Conservation (phyloP, 805 yeast species). For the Pichia insulana region DNA sequence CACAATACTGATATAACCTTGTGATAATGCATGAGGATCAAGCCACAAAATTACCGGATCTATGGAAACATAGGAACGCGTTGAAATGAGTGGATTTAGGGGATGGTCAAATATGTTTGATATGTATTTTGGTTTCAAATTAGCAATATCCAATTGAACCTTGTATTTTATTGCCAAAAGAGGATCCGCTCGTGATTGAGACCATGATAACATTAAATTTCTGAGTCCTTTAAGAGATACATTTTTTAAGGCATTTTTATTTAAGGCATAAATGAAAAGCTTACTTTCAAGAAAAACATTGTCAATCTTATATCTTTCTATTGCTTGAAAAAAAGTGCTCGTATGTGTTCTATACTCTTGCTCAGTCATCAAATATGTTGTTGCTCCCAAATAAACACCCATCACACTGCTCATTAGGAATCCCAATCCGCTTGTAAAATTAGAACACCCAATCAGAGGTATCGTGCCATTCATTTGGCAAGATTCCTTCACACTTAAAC, state of each 20-base stretch:
- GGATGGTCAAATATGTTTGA: slow-evolving; percentile 71
- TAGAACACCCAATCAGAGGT: slow-evolving; percentile 78
- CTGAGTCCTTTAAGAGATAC: slow-evolving; percentile 32
- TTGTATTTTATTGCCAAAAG: slow-evolving; percentile 50
- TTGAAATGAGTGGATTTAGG: slow-evolving; percentile 74
- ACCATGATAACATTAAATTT: slow-evolving; percentile 75
- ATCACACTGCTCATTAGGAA: slow-evolving; percentile 76
- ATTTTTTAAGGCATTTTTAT: slow-evolving; percentile 14
- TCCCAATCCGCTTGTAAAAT: slow-evolving; percentile 80
- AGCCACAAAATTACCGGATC: slow-evolving; percentile 83
- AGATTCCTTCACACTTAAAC: slow-evolving; percentile 87
- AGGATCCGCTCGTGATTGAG: slow-evolving; percentile 60
- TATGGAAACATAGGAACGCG: slow-evolving; percentile 79
- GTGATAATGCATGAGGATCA: slow-evolving; percentile 83
- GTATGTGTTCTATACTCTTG: slow-evolving; percentile 73
- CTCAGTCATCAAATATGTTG: slow-evolving; percentile 75
- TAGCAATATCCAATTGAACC: slow-evolving; percentile 52
- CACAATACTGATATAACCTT: slow-evolving; percentile 75
- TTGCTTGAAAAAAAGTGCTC: slow-evolving; percentile 53
- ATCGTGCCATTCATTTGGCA: slow-evolving; percentile 68
- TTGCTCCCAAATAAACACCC: slow-evolving; percentile 80
- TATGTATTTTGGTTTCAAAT: slow-evolving; percentile 58
- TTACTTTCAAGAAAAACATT: slow-evolving; percentile 81
- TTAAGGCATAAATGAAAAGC: slow-evolving; percentile 69
- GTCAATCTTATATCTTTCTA: slow-evolving; percentile 72